Evolutionary conservation across 140 eudicot species (phyloP).

Genomic region (Anethum foeniculum): DNA sequence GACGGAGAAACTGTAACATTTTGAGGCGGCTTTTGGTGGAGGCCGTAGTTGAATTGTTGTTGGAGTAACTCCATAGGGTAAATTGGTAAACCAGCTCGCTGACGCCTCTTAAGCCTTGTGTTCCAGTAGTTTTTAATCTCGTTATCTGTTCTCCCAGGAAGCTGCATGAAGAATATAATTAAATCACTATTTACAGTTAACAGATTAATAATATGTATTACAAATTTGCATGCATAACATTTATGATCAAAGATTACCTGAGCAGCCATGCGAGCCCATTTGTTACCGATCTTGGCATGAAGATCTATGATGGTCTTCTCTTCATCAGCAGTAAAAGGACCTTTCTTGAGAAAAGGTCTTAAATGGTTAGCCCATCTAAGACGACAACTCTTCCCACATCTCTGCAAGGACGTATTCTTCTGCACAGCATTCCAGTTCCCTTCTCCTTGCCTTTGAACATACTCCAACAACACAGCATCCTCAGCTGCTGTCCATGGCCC

Average conservation of each 20-base stretch:
- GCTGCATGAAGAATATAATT: slow-evolving; percentile 18
- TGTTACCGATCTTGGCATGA: slow-evolving; percentile 72
- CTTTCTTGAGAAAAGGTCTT: slow-evolving; percentile 74
- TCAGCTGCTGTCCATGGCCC: slow-evolving; percentile 88
- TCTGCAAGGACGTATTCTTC: slow-evolving; percentile 55
- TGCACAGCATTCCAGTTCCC: slow-evolving; percentile 90
- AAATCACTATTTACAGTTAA: neutral
- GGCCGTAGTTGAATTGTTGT: slow-evolving; percentile 21
- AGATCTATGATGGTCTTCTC: slow-evolving; percentile 67
- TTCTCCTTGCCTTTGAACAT: slow-evolving; percentile 69
- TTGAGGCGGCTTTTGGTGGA: slow-evolving; percentile 17
- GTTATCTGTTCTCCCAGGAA: slow-evolving; percentile 85
- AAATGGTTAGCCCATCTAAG: slow-evolving; percentile 90
- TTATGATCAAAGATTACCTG: slow-evolving; percentile 31
- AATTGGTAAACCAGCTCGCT: slow-evolving; percentile 63
- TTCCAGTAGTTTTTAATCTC: slow-evolving; percentile 92
- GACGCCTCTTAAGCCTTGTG: slow-evolving; percentile 66
- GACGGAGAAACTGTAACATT: neutral
- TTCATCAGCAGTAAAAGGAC: slow-evolving; percentile 62
- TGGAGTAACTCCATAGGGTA: slow-evolving; percentile 52
- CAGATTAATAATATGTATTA: neutral
- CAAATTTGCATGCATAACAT: neutral
- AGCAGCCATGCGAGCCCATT: slow-evolving; percentile 96
- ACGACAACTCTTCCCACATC: slow-evolving; percentile 92
- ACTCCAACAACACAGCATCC: slow-evolving; percentile 57